Percentiles rank a stretch among this genome's conserved stretches.
phyloP scores from a whole-genome alignment of 75 land plant species.

The Chamaecyparis obtusa region DNA sequence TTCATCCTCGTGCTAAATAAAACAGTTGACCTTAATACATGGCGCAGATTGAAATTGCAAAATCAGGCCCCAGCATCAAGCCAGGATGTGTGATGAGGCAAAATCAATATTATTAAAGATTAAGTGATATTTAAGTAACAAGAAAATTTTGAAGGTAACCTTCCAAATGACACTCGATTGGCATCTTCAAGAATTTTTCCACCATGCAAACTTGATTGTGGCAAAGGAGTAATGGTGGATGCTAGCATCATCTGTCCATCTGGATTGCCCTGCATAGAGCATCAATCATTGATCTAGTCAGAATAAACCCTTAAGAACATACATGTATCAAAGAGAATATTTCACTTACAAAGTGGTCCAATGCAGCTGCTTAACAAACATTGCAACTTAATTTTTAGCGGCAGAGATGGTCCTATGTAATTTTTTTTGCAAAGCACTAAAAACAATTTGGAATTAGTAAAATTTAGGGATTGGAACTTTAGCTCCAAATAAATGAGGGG shows the following conservation, averaged over 20 bases:
- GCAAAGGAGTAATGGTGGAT: conserved; percentile 83
- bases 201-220: conserved; percentile 40
- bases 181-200: conserved; percentile 39
- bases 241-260: conserved; percentile 91
- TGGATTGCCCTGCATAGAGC: conserved; percentile 65
- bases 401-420: too few relatives aligned
- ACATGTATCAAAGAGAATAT: not conserved
- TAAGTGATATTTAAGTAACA: not conserved
- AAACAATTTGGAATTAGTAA: too few relatives aligned
- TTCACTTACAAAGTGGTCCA: not conserved
- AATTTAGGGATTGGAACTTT: too few relatives aligned
- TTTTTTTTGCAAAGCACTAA: too few relatives aligned
- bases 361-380: not conserved
- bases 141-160: conserved; percentile 29
- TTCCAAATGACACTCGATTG: conserved; percentile 82
- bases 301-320: not conserved
- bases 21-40: not conserved
- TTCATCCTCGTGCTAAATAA: conserved; percentile 6
- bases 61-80: not conserved
- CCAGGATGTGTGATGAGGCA: not conserved
- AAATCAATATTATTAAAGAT: not conserved
- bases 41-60: not conserved
- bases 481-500: too few relatives aligned
- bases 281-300: not conserved
- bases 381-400: too few relatives aligned